phyloP scores from a whole-genome alignment of 2,329 filamentous ascomycete species.

The Verticillium dahliae region DNA sequence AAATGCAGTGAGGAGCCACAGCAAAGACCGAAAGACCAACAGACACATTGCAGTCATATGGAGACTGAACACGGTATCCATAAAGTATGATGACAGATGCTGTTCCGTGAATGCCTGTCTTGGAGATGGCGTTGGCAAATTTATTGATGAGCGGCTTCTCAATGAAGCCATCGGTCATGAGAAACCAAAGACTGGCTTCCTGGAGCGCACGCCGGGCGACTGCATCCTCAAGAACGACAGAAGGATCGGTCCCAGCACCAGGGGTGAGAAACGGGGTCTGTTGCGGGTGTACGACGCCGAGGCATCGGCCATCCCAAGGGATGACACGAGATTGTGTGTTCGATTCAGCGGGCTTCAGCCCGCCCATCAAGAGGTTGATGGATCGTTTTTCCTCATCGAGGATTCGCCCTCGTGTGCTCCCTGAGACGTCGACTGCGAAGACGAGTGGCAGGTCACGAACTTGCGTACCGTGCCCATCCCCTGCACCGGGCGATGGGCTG shows the following conservation, averaged over 20 bases:
- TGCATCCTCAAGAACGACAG: background rate
- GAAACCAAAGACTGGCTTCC: conserved; percentile 13
- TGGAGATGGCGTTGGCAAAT: conserved; percentile 10
- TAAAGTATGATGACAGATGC: conserved; percentile 14
- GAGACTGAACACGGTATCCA: background rate
- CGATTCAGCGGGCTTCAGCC: background rate
- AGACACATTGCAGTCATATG: conserved; percentile 11
- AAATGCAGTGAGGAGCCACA: conserved; percentile 12
- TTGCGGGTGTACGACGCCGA: background rate
- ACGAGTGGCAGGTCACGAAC: background rate
- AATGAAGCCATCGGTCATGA: conserved; percentile 15
- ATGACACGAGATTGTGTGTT: background rate
- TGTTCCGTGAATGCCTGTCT: conserved; percentile 12
- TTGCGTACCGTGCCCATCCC: background rate
- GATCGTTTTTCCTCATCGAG: background rate
- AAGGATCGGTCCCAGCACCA: background rate
- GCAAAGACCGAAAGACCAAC: conserved; percentile 15
- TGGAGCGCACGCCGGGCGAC: background rate
- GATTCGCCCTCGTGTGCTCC: background rate
- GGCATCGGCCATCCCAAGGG: background rate
- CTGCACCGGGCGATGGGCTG: background rate
- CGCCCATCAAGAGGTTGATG: background rate
- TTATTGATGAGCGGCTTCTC: background rate
- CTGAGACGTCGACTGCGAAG: background rate
- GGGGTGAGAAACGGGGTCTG: background rate